Percentiles rank a stretch among this genome's conserved stretches.
Evolutionary conservation across 1,284 basidiomycete genomes (phyloP).

Genomic region (Ceratobasidium sp.): DNA sequence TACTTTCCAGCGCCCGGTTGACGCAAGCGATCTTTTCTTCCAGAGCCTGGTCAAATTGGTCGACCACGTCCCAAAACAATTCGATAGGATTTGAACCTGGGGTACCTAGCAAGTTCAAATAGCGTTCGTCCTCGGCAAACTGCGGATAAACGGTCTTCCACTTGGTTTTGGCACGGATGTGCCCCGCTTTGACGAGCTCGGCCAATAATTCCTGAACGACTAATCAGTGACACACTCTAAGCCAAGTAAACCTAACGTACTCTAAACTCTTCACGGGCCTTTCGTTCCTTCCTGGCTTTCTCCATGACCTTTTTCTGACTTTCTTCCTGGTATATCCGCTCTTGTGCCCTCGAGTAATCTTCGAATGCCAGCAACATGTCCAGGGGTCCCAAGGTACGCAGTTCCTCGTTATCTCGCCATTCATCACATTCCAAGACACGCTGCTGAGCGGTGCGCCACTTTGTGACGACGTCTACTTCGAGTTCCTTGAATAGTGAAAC

Average conservation of each 20-base stretch:
- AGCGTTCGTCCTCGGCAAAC: slow-evolving; percentile 84
- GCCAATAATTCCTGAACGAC: slow-evolving; percentile 72
- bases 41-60: slow-evolving; percentile 86
- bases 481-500: slow-evolving; percentile 83
- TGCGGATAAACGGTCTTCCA: slow-evolving; percentile 91
- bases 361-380: slow-evolving; percentile 94
- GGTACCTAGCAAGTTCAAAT: slow-evolving; percentile 87
- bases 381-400: slow-evolving; percentile 85
- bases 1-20: slow-evolving; percentile 70
- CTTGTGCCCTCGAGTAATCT: slow-evolving; percentile 87
- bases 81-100: slow-evolving; percentile 95
- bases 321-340: slow-evolving; percentile 89
- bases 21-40: slow-evolving; percentile 79
- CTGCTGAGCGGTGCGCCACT: slow-evolving; percentile 86
- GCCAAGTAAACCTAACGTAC: slow-evolving; percentile 44
- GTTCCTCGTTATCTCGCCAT: slow-evolving; percentile 79
- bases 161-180: slow-evolving; percentile 84
- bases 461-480: slow-evolving; percentile 87
- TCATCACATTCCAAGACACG: slow-evolving; percentile 81
- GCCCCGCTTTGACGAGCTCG: slow-evolving; percentile 74
- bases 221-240: neutral
- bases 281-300: slow-evolving; percentile 83
- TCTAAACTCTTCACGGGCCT: slow-evolving; percentile 88
- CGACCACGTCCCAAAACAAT: slow-evolving; percentile 95
- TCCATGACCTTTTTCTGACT: slow-evolving; percentile 83